Evolutionary conservation across 2,329 filamentous ascomycete genomes (phyloP), one percentile per base, ranked within the genome.

Genomic region (Aplosporella prunicola): DNA sequence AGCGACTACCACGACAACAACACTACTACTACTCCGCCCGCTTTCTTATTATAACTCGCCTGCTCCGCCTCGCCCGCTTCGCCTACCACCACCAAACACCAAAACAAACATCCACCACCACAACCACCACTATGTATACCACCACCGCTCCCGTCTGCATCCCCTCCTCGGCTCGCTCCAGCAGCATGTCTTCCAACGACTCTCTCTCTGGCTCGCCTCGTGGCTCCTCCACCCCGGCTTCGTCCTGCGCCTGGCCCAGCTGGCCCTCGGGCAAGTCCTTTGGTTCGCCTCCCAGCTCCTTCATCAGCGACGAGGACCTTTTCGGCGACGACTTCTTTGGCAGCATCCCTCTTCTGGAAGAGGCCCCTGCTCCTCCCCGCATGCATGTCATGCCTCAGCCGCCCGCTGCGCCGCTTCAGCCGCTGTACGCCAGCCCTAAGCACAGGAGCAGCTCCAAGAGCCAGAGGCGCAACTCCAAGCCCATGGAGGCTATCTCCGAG

Each of bases 401-500:
- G 23, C 50, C 56, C 41, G 55, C 57, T 8, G 50, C 58, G 40
- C 58, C 58, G 42, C 46, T 62, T 36, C 35, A 59, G 46, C 58
- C 58, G 22, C 56, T 61, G 27, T 60, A 59, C 51, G 59, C 55
- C 26, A 46, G 44, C 25, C 53, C 50, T 36, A 59, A 61, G 55
- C 57, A 53, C 40, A 54, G 56, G 29, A 56, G 57, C 49, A 62
- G 58, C 40, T 55, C 52, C 29, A 52, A 54, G 45, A 64, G 62
- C 53, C 51, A 53, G 40, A 51, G 56, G 27, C 53, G 58, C 36
- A 46, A 56, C 2, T 60, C 58, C 28, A 62, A 61, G 51, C 58
- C 60, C 9, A 62, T 64, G 60, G 56, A 54, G 38, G 58, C 60
- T 39, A 63, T 64, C 41, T 50, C 57, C 9, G 60, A 63, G 51